Evolutionary conservation across 768 basidiomycete species (phyloP).

Genomic region (Mycena belliarum): DNA sequence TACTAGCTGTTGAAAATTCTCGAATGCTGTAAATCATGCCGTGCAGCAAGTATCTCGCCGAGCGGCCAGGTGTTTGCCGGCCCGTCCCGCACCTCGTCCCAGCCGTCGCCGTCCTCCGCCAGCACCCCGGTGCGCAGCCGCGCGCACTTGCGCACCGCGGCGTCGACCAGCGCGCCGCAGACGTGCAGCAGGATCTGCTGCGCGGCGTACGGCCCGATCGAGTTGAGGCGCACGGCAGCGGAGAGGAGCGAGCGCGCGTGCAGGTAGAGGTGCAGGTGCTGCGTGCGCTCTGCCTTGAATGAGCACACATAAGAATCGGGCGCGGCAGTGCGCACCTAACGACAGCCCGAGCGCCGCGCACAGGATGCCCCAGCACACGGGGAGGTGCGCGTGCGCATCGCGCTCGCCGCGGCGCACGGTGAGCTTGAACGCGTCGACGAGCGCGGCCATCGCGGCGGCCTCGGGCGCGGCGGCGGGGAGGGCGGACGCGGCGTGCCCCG

Average conservation of each 20-base stretch:
- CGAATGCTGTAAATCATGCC: constrained; percentile 95
- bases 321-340: constrained; percentile 52
- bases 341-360: constrained; percentile 75
- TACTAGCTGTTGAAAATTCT: constrained; percentile 89
- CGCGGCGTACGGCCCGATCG: constrained; percentile 88
- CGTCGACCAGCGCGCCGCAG: constrained; percentile 65
- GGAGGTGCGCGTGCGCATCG: constrained; percentile 77
- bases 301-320: neutral
- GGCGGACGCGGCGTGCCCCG: constrained; percentile 29
- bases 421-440: constrained; percentile 73
- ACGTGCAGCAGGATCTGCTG: constrained; percentile 84
- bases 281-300: constrained; percentile 62
- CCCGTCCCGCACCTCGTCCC: constrained; percentile 47
- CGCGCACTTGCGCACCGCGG: constrained; percentile 46
- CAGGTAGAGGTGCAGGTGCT: constrained; percentile 90
- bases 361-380: constrained; percentile 88
- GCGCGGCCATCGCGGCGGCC: constrained; percentile 29
- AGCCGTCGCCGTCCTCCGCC: constrained; percentile 23
- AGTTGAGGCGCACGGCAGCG: constrained; percentile 89
- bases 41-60: constrained; percentile 85
- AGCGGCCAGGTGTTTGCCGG: constrained; percentile 95
- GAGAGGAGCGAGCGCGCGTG: constrained; percentile 89
- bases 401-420: constrained; percentile 63
- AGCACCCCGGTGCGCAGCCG: constrained; percentile 51
- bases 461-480: constrained; percentile 22